A percentile compares a stretch with the other conserved stretches of the same genome.
These are phyloP conservation scores for Huntiella bhutanensis DNA, from an alignment of 2,329 filamentous ascomycete genomes.

Conservation along the genomic window DNA sequence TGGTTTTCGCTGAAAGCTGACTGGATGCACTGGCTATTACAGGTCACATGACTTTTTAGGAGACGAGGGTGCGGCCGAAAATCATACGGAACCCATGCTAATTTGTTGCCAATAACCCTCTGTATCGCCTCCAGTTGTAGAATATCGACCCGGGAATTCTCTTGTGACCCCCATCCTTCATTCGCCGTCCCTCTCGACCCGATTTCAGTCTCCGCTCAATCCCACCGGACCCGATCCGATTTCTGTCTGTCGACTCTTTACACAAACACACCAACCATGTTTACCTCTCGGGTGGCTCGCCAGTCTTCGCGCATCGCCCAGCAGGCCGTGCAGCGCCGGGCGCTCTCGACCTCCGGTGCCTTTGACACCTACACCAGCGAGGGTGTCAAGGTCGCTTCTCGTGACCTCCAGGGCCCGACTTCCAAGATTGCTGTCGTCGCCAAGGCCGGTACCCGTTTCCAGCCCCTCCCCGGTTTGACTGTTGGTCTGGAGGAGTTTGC, in stretches of 20 bases:
- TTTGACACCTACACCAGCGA: constrained; percentile 75
- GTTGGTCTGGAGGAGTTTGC: constrained; percentile 87
- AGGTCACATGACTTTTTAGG: constrained; percentile 7
- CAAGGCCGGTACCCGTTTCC: constrained; percentile 86
- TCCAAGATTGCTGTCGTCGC: constrained; percentile 81
- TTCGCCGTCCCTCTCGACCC: constrained; percentile 6
- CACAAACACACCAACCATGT: constrained; percentile 43
- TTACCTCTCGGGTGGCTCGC: constrained; percentile 38
- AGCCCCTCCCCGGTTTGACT: constrained; percentile 74
- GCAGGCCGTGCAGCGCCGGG: constrained; percentile 27
- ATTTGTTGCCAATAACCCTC: constrained; percentile 7
- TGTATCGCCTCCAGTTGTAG: constrained; percentile 1
- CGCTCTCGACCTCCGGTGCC: constrained; percentile 49
- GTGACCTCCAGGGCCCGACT: constrained; percentile 74
- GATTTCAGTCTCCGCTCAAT: constrained; percentile 17
- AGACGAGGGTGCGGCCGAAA: constrained; percentile 9
- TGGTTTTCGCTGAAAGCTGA: constrained; percentile 12
- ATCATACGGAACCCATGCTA: constrained; percentile 12
- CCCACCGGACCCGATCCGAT: constrained; percentile 17
- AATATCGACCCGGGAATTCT: constrained; percentile 22
- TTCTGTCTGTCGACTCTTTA: constrained; percentile 28
- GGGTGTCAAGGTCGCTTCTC: constrained; percentile 81
- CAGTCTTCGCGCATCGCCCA: constrained; percentile 38
- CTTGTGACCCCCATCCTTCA: constrained; percentile 9
- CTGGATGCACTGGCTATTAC: constrained; percentile 8